Percentiles rank a stretch among this genome's conserved stretches.
Evolutionary conservation across 2,329 filamentous ascomycete species (phyloP).

Genomic region (Lecanicillium sp.): DNA sequence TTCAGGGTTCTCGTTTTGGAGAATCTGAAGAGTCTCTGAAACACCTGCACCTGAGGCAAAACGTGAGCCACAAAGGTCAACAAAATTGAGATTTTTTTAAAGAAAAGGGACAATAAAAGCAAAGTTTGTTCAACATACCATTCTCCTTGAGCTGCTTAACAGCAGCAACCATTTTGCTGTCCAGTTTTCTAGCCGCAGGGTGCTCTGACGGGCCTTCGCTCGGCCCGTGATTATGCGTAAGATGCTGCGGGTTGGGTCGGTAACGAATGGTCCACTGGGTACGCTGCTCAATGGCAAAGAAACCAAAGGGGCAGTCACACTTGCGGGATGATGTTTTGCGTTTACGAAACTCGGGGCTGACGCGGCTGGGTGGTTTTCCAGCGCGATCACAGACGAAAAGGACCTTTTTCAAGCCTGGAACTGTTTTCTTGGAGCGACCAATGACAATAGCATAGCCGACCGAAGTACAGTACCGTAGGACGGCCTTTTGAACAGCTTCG

Average conservation of each 20-base stretch:
- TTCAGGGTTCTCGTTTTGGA: conserved; percentile 55
- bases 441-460: conserved; percentile 63
- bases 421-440: conserved; percentile 59
- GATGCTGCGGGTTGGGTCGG: conserved; percentile 48
- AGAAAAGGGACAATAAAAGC: not conserved
- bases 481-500: conserved; percentile 56
- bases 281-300: conserved; percentile 59
- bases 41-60: conserved; percentile 48
- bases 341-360: conserved; percentile 56
- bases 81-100: conserved; percentile 1
- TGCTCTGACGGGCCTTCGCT: conserved; percentile 60
- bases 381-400: conserved; percentile 59
- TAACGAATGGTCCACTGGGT: conserved; percentile 61
- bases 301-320: conserved; percentile 61
- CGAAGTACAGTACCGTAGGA: conserved; percentile 56
- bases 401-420: conserved; percentile 59
- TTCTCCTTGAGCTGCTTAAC: conserved; percentile 59
- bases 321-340: conserved; percentile 60
- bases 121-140: conserved; percentile 35
- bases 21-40: conserved; percentile 56
- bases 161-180: conserved; percentile 59
- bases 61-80: too few species aligned
- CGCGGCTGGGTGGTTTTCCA: conserved; percentile 52
- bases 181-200: conserved; percentile 55
- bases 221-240: conserved; percentile 56